These are phyloP conservation scores for Glycine latifolia DNA, from an alignment of 306 rosid genomes.

Conservation along the genomic window DNA sequence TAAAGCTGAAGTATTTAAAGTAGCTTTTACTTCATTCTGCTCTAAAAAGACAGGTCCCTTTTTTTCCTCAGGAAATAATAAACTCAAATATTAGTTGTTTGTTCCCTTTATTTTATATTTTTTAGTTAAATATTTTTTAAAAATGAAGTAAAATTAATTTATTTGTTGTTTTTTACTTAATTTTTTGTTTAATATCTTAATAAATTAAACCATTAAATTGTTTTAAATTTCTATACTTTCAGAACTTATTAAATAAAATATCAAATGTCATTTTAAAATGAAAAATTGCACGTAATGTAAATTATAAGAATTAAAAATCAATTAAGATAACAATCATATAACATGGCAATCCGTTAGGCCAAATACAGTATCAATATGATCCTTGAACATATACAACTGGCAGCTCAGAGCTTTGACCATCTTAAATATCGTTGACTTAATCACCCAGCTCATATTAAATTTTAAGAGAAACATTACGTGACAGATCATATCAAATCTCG, in stretches of 20 bases:
- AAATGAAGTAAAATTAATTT: no score
- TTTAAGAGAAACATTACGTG: background rate
- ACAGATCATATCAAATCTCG: background rate
- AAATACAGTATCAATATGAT: no score
- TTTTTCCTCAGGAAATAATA: no score
- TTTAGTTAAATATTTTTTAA: background rate
- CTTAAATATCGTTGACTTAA: no score
- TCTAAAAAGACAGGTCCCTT: no score
- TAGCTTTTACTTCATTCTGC: no score
- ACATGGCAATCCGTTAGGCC: background rate
- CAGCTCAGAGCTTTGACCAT: conserved; percentile 25
- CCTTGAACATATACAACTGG: background rate
- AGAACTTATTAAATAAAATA: background rate
- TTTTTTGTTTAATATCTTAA: background rate
- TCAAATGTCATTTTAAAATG: background rate
- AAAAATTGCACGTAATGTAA: background rate
- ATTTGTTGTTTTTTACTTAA: no score
- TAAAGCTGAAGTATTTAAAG: no score
- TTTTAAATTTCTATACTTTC: no score
- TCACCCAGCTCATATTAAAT: background rate
- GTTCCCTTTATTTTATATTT: background rate
- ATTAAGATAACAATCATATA: no score
- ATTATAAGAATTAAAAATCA: background rate
- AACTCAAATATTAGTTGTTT: background rate
- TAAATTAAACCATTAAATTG: background rate